These are phyloP conservation scores for Cucurbita maxima DNA, from an alignment of 306 rosid species.

Conservation along the genomic window DNA sequence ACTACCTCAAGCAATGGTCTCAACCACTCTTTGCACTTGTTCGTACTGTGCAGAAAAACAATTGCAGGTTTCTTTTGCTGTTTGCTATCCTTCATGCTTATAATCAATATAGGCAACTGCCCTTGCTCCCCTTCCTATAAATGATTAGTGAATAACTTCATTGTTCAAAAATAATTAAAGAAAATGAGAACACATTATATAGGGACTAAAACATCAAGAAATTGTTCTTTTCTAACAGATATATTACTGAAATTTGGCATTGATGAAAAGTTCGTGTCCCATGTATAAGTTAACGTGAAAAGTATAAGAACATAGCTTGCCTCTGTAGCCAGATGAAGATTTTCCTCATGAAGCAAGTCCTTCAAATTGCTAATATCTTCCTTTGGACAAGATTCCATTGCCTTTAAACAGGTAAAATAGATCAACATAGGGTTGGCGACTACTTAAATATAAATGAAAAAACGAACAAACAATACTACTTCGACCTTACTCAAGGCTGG, in stretches of 20 bases:
- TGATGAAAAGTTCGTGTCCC: not conserved
- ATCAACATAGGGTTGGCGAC: not conserved
- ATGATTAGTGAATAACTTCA: not conserved
- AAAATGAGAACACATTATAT: not conserved
- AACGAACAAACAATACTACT: not conserved
- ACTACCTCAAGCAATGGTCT: conserved; percentile 73
- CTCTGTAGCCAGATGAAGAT: conserved; percentile 55
- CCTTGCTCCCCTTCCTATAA: conserved; percentile 86
- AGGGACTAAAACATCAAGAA: not conserved
- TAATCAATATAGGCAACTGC: conserved; percentile 56
- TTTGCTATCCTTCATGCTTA: conserved; percentile 49
- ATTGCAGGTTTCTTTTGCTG: conserved; percentile 46
- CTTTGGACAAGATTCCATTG: conserved; percentile 54
- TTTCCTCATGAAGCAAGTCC: conserved; percentile 57
- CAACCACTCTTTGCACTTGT: conserved; percentile 50
- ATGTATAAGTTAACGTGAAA: not conserved
- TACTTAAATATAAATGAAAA: not conserved
- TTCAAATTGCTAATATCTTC: conserved; percentile 24
- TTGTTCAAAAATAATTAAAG: not conserved
- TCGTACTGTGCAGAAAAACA: conserved; percentile 63
- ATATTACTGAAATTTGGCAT: not conserved
- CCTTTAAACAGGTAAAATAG: conserved; percentile 14
- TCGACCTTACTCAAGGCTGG: conserved; percentile 34
- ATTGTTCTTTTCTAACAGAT: not conserved
- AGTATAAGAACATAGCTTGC: conserved; percentile 13